Percentiles rank a stretch among this genome's conserved stretches.
phyloP scores from a whole-genome alignment of 306 rosid genomes.

The Castanea crenata region DNA sequence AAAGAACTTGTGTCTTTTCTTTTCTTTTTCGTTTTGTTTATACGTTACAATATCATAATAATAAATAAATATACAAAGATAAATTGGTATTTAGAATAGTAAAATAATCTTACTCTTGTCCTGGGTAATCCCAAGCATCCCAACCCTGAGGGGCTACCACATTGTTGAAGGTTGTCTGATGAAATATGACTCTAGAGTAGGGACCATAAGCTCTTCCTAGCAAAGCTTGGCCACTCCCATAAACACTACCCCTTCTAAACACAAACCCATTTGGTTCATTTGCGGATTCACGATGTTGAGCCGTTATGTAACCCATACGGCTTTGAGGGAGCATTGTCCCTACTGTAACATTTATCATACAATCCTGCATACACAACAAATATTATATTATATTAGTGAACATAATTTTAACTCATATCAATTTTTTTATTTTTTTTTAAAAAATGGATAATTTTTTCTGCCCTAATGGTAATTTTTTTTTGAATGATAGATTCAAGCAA shows the following conservation, averaged over 20 bases:
- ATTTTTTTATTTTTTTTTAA: too few relatives aligned
- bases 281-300: constrained; percentile 21
- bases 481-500: too few relatives aligned
- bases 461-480: too few relatives aligned
- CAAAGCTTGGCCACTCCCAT: constrained; percentile 7
- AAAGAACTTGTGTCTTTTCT: too few relatives aligned
- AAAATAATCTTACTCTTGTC: constrained; percentile 20
- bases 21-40: too few relatives aligned
- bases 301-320: constrained; percentile 30
- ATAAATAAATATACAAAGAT: neutral
- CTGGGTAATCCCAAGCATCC: constrained; percentile 23
- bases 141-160: constrained; percentile 37
- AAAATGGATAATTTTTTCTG: too few relatives aligned
- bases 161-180: neutral
- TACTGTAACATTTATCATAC: constrained; percentile 16
- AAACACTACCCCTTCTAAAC: constrained; percentile 25
- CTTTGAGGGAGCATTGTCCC: neutral
- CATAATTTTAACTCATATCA: neutral
- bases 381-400: neutral
- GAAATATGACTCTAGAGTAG: constrained; percentile 44
- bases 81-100: neutral
- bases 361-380: constrained; percentile 13
- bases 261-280: constrained; percentile 38
- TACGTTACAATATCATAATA: too few relatives aligned
- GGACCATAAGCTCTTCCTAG: constrained; percentile 47